phyloP scores from a whole-genome alignment of 371 early-diverging fungal genomes.

The Mucor lusitanicus region DNA sequence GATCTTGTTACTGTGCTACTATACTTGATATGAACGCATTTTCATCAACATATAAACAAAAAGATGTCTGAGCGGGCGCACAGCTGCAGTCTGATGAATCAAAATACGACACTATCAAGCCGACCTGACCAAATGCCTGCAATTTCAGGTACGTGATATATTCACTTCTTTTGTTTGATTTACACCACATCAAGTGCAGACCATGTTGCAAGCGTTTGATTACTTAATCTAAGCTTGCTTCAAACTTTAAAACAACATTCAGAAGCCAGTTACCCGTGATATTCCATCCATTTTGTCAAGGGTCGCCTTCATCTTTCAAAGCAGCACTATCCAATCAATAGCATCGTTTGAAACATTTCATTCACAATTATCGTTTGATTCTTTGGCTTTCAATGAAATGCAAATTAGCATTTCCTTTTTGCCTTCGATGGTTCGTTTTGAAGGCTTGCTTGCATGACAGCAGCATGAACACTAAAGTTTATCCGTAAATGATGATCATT shows the following conservation, averaged over 20 bases:
- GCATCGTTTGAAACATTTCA: not conserved
- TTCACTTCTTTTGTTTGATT: no score
- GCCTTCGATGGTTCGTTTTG: not conserved
- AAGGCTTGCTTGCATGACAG: not conserved
- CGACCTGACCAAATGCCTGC: no score
- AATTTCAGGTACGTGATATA: no score
- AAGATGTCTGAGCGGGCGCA: no score
- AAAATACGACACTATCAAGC: no score
- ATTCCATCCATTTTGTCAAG: not conserved
- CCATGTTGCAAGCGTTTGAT: not conserved
- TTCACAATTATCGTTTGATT: not conserved
- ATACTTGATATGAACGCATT: not conserved
- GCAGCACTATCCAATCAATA: not conserved
- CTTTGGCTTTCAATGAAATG: not conserved
- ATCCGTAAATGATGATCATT: no score
- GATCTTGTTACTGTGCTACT: not conserved
- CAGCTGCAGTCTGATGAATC: no score
- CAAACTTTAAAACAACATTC: not conserved
- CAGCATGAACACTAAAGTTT: not conserved
- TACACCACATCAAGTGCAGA: no score
- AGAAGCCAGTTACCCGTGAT: not conserved
- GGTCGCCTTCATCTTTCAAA: not conserved
- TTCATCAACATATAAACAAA: not conserved
- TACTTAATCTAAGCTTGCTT: not conserved
- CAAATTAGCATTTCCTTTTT: not conserved